Evolutionary conservation across 179 eudicot species (phyloP), one percentile per base, ranked within the genome.

Genomic region (Camellia oleifera): DNA sequence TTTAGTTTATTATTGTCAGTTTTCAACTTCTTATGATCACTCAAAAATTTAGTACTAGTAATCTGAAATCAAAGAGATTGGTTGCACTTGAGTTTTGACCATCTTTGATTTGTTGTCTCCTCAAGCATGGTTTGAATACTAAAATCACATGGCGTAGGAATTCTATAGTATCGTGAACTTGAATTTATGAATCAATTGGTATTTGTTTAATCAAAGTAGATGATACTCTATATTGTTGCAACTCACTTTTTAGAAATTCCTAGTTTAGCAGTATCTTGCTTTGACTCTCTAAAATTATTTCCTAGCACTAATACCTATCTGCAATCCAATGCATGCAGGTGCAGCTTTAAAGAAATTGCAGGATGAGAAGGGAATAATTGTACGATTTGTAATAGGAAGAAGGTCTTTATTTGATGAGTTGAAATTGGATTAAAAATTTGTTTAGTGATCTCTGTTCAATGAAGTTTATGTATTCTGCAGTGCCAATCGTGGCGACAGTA

Each of bases 371-470:
- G 97, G 98, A 81, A 90, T 93, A 75, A 89, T 90, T 84, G 82
- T 93, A 82, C 92, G 97, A 90, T 94, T 94, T 88, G 91, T 94
- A 3, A 90, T 94, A 72, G 98, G 98, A 84, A 91, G 90, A 90
- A 94, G 98, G 98, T 94, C 40, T 86, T 81, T 84, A 53, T 77
- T 78, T 79, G 54, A 65, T 82, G 18, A 58, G 66, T 56, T 81
- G 72, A 52, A 53, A 57, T 20, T 66, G 56, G 58, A 42, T 76
- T 17, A 52, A 13, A 71, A 6, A 46, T n/a, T 70, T 56, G 13
- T 46, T 56, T 68, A 45, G 40, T 65, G 52, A 63, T 68, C 61
- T 78, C 15, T 76, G 5, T 85, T 65, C 78, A 66, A 79, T 52
- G 81, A 69, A 62, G 68, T 10, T 17, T 17, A 82, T 72, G 12